Conservation (phyloP, 768 basidiomycete species). For the Nidula microcarpa region DNA sequence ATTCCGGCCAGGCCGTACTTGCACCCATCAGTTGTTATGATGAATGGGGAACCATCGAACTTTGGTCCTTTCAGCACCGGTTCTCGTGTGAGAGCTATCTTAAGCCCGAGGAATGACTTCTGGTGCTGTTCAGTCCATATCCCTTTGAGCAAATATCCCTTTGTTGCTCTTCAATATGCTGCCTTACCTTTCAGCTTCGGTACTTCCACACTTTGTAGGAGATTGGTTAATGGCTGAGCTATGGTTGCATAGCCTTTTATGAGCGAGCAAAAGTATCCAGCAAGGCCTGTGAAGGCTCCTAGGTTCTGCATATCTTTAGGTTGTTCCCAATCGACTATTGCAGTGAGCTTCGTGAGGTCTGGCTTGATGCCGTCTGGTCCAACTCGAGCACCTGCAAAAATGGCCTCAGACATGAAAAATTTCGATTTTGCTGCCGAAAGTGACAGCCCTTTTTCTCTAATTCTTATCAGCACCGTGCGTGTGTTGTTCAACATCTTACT, state of each 20-base stretch:
- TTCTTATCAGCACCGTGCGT: constrained; percentile 15
- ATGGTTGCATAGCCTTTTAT: constrained; percentile 27
- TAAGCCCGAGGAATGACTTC: constrained; percentile 21
- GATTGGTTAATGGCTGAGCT: constrained; percentile 24
- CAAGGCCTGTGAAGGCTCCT: constrained; percentile 28
- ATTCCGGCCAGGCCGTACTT: constrained; percentile 23
- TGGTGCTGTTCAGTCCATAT: constrained; percentile 18
- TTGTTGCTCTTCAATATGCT: constrained; percentile 19
- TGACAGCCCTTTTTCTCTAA: constrained; percentile 23
- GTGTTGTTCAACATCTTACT: constrained; percentile 19
- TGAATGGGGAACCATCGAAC: constrained; percentile 25
- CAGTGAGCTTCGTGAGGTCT: constrained; percentile 30
- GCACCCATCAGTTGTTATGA: constrained; percentile 27
- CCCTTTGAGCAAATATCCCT: constrained; percentile 6
- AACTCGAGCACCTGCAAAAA: constrained; percentile 27
- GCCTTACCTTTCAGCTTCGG: constrained; percentile 14
- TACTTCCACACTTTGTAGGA: constrained; percentile 14
- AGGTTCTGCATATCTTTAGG: constrained; percentile 24
- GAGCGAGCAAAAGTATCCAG: constrained; percentile 26
- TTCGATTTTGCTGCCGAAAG: constrained; percentile 29
- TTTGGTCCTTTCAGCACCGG: constrained; percentile 17
- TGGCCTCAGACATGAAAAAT: constrained; percentile 29
- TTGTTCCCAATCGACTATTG: constrained; percentile 29
- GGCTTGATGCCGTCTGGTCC: constrained; percentile 18
- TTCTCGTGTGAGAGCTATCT: constrained; percentile 14